Evolutionary conservation across 345 rosid genomes (phyloP).

Genomic region (Ricinus communis): DNA sequence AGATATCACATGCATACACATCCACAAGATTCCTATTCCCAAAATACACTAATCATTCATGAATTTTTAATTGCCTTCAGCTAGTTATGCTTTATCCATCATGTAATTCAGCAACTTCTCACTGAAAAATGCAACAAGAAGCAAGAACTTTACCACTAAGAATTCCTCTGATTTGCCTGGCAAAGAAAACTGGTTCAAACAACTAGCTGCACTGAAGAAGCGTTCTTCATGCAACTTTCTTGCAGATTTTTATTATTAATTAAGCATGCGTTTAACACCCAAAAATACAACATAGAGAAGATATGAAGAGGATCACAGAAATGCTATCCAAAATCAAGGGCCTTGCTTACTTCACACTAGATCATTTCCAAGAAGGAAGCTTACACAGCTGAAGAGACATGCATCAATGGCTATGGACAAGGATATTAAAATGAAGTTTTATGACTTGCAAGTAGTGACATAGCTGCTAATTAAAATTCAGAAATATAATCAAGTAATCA

Average conservation of each 20-base stretch:
- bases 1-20: neutral
- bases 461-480: neutral
- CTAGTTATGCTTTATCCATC: neutral
- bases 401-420: too few species aligned
- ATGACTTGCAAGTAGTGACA: neutral
- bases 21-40: too few species aligned
- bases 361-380: neutral
- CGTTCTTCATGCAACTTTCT: neutral
- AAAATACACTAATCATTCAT: too few species aligned
- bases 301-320: too few species aligned
- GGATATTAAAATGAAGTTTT: neutral
- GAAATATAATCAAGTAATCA: slow-evolving; percentile 9
- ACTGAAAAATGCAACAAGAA: neutral
- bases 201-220: neutral
- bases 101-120: neutral
- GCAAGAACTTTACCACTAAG: neutral
- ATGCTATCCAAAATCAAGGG: too few species aligned
- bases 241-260: too few species aligned
- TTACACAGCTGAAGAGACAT: neutral
- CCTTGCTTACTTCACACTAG: too few species aligned
- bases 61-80: neutral
- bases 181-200: neutral
- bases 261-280: too few species aligned
- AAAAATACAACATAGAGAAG: too few species aligned
- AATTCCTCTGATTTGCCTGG: neutral